Percentiles rank a stretch among this genome's conserved stretches.
These are phyloP conservation scores for Ramaria rubella DNA, from an alignment of 768 basidiomycete species.

Conservation along the genomic window DNA sequence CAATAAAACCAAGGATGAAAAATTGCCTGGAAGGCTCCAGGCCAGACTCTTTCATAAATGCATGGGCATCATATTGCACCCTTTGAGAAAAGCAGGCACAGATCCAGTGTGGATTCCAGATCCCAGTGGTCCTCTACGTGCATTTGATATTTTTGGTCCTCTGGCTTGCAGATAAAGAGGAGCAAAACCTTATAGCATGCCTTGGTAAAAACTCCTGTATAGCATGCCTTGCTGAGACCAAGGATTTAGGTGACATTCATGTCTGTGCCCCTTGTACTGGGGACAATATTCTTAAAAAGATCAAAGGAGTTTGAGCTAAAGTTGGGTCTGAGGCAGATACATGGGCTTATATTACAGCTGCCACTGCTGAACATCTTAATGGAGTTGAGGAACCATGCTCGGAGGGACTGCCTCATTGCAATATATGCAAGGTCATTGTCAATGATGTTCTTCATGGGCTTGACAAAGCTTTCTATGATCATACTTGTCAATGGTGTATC, in stretches of 20 bases:
- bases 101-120: constrained; percentile 27
- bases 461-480: too few species aligned
- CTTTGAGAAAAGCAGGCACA: too few species aligned
- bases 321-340: neutral
- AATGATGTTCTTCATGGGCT: too few species aligned
- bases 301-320: neutral
- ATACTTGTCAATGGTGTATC: too few species aligned
- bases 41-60: constrained; percentile 36
- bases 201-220: too few species aligned
- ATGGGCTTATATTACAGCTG: neutral
- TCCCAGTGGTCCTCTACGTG: constrained; percentile 30
- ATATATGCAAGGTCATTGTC: constrained; percentile 10
- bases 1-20: too few species aligned
- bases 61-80: constrained; percentile 27
- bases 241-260: neutral
- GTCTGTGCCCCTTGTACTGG: neutral
- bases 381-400: constrained; percentile 11
- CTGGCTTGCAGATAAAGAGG: too few species aligned
- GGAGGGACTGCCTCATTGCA: constrained; percentile 8
- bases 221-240: too few species aligned
- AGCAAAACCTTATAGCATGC: too few species aligned
- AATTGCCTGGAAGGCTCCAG: too few species aligned
- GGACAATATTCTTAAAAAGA: neutral
- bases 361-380: neutral
- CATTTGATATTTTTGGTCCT: constrained; percentile 30